Evolutionary conservation across 2,329 filamentous ascomycete genomes (phyloP).

Genomic region (Penicillium sp.): DNA sequence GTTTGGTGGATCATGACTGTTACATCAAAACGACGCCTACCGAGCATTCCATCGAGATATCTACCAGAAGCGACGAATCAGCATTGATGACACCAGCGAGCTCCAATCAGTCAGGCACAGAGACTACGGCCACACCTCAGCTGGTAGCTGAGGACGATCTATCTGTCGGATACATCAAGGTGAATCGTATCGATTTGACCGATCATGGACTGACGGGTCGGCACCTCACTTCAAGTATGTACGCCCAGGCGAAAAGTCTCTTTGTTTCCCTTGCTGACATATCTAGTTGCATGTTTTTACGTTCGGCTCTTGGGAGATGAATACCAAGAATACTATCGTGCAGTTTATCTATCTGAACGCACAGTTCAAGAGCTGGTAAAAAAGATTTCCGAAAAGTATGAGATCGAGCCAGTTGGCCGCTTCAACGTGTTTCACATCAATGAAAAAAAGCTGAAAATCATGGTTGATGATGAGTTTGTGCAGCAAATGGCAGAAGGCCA

Average conservation of each 20-base stretch:
- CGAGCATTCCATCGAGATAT: neutral
- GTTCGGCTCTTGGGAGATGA: constrained; percentile 59
- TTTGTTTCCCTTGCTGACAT: neutral
- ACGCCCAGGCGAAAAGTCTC: neutral
- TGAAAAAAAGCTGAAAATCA: constrained; percentile 70
- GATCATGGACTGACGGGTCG: neutral
- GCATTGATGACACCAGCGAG: neutral
- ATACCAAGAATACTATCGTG: constrained; percentile 66
- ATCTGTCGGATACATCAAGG: neutral
- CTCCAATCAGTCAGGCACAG: neutral
- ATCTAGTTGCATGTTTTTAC: constrained; percentile 78
- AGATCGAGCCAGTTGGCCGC: constrained; percentile 61
- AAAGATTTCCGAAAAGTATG: constrained; percentile 73
- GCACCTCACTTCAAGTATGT: neutral
- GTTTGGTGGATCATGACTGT: constrained; percentile 10
- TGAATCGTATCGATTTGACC: neutral
- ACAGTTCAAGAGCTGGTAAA: constrained; percentile 70
- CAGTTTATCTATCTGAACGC: constrained; percentile 76
- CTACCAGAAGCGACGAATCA: neutral
- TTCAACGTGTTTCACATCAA: constrained; percentile 66
- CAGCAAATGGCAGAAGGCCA: constrained; percentile 79
- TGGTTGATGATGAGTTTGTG: constrained; percentile 85
- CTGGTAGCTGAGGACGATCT: neutral
- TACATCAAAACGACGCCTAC: neutral
- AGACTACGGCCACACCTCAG: neutral